These are phyloP conservation scores for Grosmannia serpens DNA, from an alignment of 2,329 filamentous ascomycete species.

Conservation along the genomic window DNA sequence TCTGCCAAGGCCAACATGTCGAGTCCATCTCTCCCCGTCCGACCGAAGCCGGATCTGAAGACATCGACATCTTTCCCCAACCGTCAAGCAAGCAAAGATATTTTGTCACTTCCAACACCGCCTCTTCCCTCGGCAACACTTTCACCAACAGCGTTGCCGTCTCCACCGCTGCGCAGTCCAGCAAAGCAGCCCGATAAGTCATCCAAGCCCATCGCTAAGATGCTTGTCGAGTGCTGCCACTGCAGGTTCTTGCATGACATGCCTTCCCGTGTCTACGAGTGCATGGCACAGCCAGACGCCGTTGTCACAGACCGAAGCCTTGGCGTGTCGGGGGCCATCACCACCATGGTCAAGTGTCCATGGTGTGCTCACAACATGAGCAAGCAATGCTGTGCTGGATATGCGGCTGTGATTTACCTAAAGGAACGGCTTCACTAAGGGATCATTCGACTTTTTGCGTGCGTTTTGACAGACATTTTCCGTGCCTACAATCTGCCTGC, in stretches of 20 bases:
- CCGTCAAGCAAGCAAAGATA: neutral
- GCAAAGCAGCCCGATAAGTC: conserved; percentile 7
- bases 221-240: conserved; percentile 53
- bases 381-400: conserved; percentile 56
- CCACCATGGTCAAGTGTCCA: conserved; percentile 54
- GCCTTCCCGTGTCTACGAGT: conserved; percentile 52
- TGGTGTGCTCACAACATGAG: conserved; percentile 66
- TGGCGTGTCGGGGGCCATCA: conserved; percentile 44
- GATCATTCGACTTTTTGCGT: neutral
- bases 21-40: neutral
- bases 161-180: conserved; percentile 6
- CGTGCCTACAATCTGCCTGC: no score
- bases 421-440: conserved; percentile 46
- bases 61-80: neutral
- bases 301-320: conserved; percentile 38
- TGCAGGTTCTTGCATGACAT: conserved; percentile 57
- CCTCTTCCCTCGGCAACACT: neutral
- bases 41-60: conserved; percentile 1
- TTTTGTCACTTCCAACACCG: neutral
- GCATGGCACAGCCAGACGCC: conserved; percentile 48
- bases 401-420: conserved; percentile 54
- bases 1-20: conserved; percentile 5
- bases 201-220: conserved; percentile 36
- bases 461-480: no score
- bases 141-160: neutral